These are phyloP conservation scores for Suillus ampliporus DNA, from an alignment of 768 basidiomycete genomes.

Conservation along the genomic window DNA sequence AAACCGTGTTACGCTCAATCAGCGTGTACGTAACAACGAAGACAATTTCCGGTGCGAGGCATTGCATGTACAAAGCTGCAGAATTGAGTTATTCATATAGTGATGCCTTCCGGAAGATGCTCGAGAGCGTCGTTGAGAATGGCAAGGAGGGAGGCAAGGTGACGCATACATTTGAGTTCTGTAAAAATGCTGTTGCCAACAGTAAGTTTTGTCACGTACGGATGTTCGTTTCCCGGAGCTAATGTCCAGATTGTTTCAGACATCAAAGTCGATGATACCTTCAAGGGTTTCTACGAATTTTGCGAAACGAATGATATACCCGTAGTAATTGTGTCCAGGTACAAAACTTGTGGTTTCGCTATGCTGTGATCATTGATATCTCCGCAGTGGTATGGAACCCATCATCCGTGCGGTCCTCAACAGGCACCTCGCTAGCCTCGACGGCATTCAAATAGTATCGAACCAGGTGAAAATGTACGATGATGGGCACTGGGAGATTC, in stretches of 20 bases:
- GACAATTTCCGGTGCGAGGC: conserved; percentile 67
- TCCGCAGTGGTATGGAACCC: conserved; percentile 85
- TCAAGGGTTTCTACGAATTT: conserved; percentile 86
- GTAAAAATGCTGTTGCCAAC: conserved; percentile 73
- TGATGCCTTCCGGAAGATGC: conserved; percentile 88
- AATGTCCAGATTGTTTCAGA: conserved; percentile 48
- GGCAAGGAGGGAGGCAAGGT: conserved; percentile 36
- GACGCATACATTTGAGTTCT: conserved; percentile 78
- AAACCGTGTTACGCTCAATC: conserved; percentile 74
- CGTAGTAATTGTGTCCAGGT: conserved; percentile 93
- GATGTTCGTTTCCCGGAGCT: conserved; percentile 19
- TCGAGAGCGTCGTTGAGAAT: conserved; percentile 75
- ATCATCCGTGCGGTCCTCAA: conserved; percentile 91
- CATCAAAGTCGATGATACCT: conserved; percentile 86
- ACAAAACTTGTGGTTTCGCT: neutral
- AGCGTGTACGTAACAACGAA: conserved; percentile 69
- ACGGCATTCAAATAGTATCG: conserved; percentile 90
- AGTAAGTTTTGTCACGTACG: conserved; percentile 52
- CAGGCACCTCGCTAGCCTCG: conserved; percentile 70
- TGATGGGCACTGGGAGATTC: conserved; percentile 79
- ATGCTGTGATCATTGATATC: conserved; percentile 7
- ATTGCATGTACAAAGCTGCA: conserved; percentile 24
- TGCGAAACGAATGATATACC: conserved; percentile 84
- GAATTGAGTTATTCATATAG: conserved; percentile 46
- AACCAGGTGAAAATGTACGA: conserved; percentile 78